A percentile compares a stretch with the other conserved stretches of the same genome.
Evolutionary conservation across 441 rosid species (phyloP).

Genomic region (Bruguiera hainesii): DNA sequence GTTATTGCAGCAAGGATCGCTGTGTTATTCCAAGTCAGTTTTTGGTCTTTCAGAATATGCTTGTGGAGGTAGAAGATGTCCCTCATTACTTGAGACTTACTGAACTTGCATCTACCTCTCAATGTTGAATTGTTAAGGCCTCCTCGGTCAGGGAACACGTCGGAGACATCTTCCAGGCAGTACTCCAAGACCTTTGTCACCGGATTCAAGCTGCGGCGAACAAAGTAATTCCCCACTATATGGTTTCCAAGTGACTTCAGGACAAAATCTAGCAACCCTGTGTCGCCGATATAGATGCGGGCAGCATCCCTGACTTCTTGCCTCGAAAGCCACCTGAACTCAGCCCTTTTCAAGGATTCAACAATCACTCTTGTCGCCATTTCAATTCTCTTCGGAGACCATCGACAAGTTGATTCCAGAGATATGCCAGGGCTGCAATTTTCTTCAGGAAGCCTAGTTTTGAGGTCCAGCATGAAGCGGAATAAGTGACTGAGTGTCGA

Average conservation of each 20-base stretch:
- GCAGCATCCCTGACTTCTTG: conserved; percentile 94
- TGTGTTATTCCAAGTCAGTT: conserved; percentile 26
- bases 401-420: conserved; percentile 56
- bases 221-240: conserved; percentile 72
- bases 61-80: conserved; percentile 57
- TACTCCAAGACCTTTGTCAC: conserved; percentile 86
- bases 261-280: conserved; percentile 83
- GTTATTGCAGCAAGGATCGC: conserved; percentile 46
- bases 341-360: conserved; percentile 60
- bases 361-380: conserved; percentile 81
- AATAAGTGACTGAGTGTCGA: conserved; percentile 62
- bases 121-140: conserved; percentile 34
- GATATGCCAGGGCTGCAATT: conserved; percentile 36
- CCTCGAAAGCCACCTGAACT: conserved; percentile 73
- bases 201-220: conserved; percentile 80
- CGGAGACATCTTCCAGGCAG: conserved; percentile 72
- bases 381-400: conserved; percentile 86
- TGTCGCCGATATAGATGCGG: conserved; percentile 80
- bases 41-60: conserved; percentile 51
- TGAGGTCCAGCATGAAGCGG: conserved; percentile 68
- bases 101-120: conserved; percentile 45
- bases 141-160: conserved; percentile 38
- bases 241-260: conserved; percentile 87
- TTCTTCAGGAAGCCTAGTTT: conserved; percentile 51
- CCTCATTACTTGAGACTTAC: conserved; percentile 56